Evolutionary conservation across 1,139 yeast species (phyloP), one percentile per base, ranked within the genome.

Genomic region (Geotrichum phurueaensis): DNA sequence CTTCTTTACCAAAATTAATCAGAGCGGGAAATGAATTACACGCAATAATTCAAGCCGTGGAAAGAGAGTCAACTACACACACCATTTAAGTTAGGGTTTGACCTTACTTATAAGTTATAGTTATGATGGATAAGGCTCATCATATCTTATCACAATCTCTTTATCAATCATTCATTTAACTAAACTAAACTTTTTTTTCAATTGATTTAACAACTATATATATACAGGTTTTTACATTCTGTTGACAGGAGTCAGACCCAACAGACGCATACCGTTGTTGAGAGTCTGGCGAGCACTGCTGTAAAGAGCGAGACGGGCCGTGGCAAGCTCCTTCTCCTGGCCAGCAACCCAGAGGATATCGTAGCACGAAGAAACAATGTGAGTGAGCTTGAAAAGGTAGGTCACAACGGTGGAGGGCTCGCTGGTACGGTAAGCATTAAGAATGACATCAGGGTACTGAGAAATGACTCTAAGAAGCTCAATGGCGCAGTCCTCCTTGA

Each of bases 281-380:
- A 95, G 81, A 27, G 90, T 96, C 78, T 88, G 96, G 78, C 94
- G 86, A 60, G 97, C 97, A 66, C 97, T 81, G 64, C 87, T 81
- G 76, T 92, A 95, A 69, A 95, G 82, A 3, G 98, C 97, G 76
- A 94, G 80, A 78, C 99, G 89, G 51, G 99, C 97, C 63, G 83
- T 76, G 60, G 98, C 96, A 72, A 94, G 79, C 60, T 89, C 91
- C 72, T 84, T 84, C 68, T 87, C 89, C 79, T 95, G 99, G 65
- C 98, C 98, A 66, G 96, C 90, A 67, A 95, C 99, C 97, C 99
- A 91, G 75, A 95, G 81, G 61, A 89, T 86, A 73, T 92, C 97
- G 77, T 94, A 94, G 77, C 97, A 89, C 48, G 95, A 89, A 15
- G 98, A 92, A 52, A 95, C 97, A 75, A 86, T 87, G 73, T 95